These are phyloP conservation scores for Collariella sp. DNA, from an alignment of 495 filamentous ascomycete species.

Conservation along the genomic window DNA sequence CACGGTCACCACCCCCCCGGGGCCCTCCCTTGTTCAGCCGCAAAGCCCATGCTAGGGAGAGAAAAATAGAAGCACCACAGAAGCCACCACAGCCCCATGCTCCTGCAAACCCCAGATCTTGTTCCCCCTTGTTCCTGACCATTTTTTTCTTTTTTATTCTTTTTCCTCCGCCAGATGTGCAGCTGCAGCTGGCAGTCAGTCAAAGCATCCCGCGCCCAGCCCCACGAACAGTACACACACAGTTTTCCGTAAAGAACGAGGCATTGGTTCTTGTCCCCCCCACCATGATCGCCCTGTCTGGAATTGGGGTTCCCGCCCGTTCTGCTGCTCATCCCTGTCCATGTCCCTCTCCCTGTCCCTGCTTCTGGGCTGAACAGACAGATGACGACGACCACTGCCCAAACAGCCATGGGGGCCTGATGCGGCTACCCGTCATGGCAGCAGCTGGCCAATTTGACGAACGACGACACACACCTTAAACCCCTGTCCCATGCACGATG, in stretches of 20 bases:
- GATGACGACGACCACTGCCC: conserved; percentile 36
- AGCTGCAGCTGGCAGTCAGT: no score
- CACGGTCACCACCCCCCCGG: no score
- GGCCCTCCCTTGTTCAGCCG: conserved; percentile 1
- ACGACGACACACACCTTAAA: not conserved
- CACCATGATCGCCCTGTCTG: not conserved
- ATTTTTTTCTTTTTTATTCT: no score
- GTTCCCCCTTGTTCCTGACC: not conserved
- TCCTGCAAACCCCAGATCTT: not conserved
- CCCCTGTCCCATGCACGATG: conserved; percentile 8
- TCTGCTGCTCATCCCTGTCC: conserved; percentile 3
- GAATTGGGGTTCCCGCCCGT: conserved; percentile 5
- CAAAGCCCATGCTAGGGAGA: not conserved
- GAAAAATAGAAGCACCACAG: conserved; percentile 1
- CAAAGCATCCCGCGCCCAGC: no score
- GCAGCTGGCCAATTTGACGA: conserved; percentile 6
- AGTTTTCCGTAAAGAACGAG: no score
- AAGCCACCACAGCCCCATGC: not conserved
- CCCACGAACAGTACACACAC: not conserved
- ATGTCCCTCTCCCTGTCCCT: not conserved
- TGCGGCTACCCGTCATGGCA: conserved; percentile 29
- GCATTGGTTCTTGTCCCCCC: no score
- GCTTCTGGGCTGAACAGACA: no score
- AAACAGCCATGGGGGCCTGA: conserved; percentile 40
- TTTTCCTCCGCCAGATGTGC: not conserved